Evolutionary conservation across 441 rosid species (phyloP), one percentile per base, ranked within the genome.

Genomic region (Gossypium trilobum): DNA sequence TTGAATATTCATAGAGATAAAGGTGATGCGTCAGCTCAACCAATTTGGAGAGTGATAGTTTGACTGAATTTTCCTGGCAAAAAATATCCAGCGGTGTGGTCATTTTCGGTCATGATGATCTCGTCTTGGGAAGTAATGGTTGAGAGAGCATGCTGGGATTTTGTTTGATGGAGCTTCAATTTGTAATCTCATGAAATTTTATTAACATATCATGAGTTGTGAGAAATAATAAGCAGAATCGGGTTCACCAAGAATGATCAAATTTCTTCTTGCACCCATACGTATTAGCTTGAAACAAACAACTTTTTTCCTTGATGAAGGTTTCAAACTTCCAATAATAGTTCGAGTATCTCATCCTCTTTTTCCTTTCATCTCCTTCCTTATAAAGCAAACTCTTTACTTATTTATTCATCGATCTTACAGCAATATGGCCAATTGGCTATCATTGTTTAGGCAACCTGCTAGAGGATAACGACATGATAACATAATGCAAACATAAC

Each of bases 41-140:
- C 22, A 31, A 29, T 68, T 36, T 52, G 61, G 19, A 29, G 20
- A 52, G 44, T 3, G 71, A 10, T 23, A 19, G 50, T 27, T 39
- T 36, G 31, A 9, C 23, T 1, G 9, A 48, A 25, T 14, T 61
- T 70, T 54, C 42, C 8, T 0, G 25, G 60, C 14, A 10, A 68
- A 52, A 71, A 72, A 59, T 33, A 48, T 56, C 25, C 64, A n/a
- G 14, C 2, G 33, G 58, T 73, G 20, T 8, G 57, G 72, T 67
- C 75, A 63, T 58, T 74, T 25, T 20, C 56, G 57, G n/a, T n/a
- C 20, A 58, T 63, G 54, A 42, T 11, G 10, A 10, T 63, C 42
- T 63, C 9, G 0, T 0, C 9, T 0, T n/a, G 64, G 27, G 8
- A 64, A 51, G 57, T 7, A 19, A 42, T 61, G 36, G 50, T 9